A percentile compares a stretch with the other conserved stretches of the same genome.
Evolutionary conservation across 108 stramenopile species (phyloP).

Genomic region (Cyclostephanos invisitatus): DNA sequence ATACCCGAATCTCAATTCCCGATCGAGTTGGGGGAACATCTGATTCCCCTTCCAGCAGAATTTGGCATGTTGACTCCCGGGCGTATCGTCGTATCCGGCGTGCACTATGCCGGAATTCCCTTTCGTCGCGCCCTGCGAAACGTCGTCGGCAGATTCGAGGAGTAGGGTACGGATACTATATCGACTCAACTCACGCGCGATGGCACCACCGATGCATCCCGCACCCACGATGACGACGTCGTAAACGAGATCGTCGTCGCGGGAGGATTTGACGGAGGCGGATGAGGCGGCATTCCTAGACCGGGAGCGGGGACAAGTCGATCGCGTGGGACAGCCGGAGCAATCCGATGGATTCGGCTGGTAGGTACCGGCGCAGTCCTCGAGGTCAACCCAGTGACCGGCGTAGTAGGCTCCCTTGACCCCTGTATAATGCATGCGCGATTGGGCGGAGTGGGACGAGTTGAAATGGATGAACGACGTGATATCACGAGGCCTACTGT

Average conservation of each 20-base stretch:
- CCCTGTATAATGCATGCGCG: conserved; percentile 19
- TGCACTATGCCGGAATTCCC: conserved; percentile 88
- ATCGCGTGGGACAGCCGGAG: conserved; percentile 37
- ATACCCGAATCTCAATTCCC: conserved; percentile 82
- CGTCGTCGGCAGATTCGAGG: conserved; percentile 81
- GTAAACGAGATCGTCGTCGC: conserved; percentile 34
- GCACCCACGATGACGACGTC: conserved; percentile 73
- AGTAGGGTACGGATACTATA: conserved; percentile 54
- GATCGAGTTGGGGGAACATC: conserved; percentile 80
- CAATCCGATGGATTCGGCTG: conserved; percentile 44
- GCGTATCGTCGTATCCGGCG: conserved; percentile 85
- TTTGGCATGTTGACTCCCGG: conserved; percentile 68
- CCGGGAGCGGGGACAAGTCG: conserved; percentile 58
- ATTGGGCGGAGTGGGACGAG: background rate
- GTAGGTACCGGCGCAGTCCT: conserved; percentile 66
- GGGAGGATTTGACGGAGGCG: conserved; percentile 2
- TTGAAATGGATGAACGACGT: background rate
- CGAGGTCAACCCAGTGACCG: conserved; percentile 74
- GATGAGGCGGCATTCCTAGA: conserved; percentile 43
- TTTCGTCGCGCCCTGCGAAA: conserved; percentile 73
- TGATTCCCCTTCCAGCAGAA: conserved; percentile 85
- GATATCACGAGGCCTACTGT: background rate
- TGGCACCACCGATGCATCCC: conserved; percentile 78
- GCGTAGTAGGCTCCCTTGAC: conserved; percentile 78
- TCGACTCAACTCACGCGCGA: conserved; percentile 76